Percentiles rank a stretch among this genome's conserved stretches.
These are phyloP conservation scores for Tubosaeta sp. DNA, from an alignment of 768 basidiomycete species.

Conservation along the genomic window DNA sequence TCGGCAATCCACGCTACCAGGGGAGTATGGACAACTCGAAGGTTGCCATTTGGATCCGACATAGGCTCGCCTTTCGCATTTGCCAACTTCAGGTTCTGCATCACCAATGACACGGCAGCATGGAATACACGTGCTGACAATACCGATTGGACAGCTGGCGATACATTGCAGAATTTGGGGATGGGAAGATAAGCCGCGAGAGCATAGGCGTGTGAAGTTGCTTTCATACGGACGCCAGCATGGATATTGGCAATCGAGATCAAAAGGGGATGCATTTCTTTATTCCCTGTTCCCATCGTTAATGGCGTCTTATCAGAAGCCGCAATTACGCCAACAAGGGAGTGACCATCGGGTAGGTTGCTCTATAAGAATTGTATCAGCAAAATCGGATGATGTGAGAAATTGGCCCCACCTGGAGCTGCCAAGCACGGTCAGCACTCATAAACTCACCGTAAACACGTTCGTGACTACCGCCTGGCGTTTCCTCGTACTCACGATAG, in stretches of 20 bases:
- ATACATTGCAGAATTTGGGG: slow-evolving; percentile 21
- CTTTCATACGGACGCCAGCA: slow-evolving; percentile 28
- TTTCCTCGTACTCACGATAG: slow-evolving; percentile 7
- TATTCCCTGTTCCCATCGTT: slow-evolving; percentile 28
- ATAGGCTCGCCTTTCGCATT: slow-evolving; percentile 27
- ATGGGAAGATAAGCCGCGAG: slow-evolving; percentile 31
- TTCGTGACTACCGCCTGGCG: neutral
- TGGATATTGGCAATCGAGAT: slow-evolving; percentile 32
- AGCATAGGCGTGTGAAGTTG: slow-evolving; percentile 27
- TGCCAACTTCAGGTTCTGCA: slow-evolving; percentile 27
- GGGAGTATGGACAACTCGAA: slow-evolving; percentile 7
- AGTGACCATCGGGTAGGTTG: slow-evolving; percentile 16
- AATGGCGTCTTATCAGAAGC: slow-evolving; percentile 35
- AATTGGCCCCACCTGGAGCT: slow-evolving; percentile 17
- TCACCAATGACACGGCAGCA: slow-evolving; percentile 27
- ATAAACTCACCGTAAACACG: slow-evolving; percentile 19
- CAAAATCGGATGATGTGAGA: neutral
- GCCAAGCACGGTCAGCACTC: slow-evolving; percentile 21
- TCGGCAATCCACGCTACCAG: slow-evolving; percentile 17
- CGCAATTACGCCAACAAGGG: slow-evolving; percentile 27
- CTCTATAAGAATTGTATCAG: slow-evolving; percentile 1
- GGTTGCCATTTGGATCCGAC: slow-evolving; percentile 21
- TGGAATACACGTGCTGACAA: slow-evolving; percentile 29
- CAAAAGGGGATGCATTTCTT: slow-evolving; percentile 30
- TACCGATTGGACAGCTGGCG: slow-evolving; percentile 21